phyloP scores from a whole-genome alignment of 2,329 filamentous ascomycete species.

The Fusarium nelsonii region DNA sequence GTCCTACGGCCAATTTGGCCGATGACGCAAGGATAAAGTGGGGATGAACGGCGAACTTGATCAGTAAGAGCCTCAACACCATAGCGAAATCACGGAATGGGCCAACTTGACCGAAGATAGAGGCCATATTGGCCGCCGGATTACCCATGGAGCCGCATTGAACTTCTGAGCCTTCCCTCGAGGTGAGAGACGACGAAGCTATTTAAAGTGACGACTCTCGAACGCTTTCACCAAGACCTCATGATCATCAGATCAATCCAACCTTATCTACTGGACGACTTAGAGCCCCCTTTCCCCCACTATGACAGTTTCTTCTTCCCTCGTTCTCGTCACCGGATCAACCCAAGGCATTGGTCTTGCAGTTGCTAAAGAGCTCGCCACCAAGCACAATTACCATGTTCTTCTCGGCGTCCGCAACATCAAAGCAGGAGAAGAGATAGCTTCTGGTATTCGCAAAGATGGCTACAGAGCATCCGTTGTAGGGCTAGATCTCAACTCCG shows the following conservation, averaged over 20 bases:
- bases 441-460: constrained; percentile 37
- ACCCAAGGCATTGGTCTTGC: constrained; percentile 43
- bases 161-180: too few species aligned
- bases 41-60: background rate
- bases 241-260: background rate
- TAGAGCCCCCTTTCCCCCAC: background rate
- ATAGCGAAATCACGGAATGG: background rate
- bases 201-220: background rate
- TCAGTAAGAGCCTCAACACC: background rate
- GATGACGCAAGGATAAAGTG: background rate
- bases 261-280: background rate
- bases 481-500: constrained; percentile 47
- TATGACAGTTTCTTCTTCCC: constrained; percentile 17
- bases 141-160: accelerated
- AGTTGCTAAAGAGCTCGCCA: constrained; percentile 42
- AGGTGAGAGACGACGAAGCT: background rate
- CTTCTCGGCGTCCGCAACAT: constrained; percentile 52
- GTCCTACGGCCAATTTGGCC: background rate
- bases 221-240: background rate
- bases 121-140: background rate
- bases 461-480: constrained; percentile 46
- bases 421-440: constrained; percentile 44
- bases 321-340: constrained; percentile 44
- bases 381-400: constrained; percentile 49
- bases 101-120: too few species aligned